Conservation (phyloP, 768 basidiomycete genomes). For the Daedaleopsis sinensis region DNA sequence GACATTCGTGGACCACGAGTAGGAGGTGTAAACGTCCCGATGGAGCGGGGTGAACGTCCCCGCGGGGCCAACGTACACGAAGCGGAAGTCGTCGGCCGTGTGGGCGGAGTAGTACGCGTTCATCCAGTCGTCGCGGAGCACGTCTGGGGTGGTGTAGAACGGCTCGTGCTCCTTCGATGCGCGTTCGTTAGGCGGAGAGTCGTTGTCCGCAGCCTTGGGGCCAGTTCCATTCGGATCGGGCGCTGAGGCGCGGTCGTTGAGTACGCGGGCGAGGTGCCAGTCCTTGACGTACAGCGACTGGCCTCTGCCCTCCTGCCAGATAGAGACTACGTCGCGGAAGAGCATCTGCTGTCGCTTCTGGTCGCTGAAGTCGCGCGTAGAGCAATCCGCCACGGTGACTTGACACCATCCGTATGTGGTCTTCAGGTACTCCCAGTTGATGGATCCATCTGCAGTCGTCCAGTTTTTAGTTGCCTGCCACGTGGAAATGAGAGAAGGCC, state of each 20-base stretch:
- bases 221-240: no score
- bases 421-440: slow-evolving; percentile 26
- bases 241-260: background rate
- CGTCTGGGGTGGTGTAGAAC: slow-evolving; percentile 31
- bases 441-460: slow-evolving; percentile 7
- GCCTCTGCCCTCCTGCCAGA: slow-evolving; percentile 24
- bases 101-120: slow-evolving; percentile 31
- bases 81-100: slow-evolving; percentile 34
- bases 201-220: background rate
- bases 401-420: slow-evolving; percentile 22
- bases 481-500: slow-evolving; percentile 17
- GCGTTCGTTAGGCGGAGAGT: no score
- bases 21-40: slow-evolving; percentile 34
- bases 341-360: slow-evolving; percentile 22
- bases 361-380: slow-evolving; percentile 28
- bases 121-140: slow-evolving; percentile 36
- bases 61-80: slow-evolving; percentile 31
- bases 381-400: slow-evolving; percentile 30
- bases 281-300: slow-evolving; percentile 31
- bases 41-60: slow-evolving; percentile 34
- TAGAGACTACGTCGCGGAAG: slow-evolving; percentile 25
- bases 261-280: slow-evolving; percentile 30
- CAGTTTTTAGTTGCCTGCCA: slow-evolving; percentile 26
- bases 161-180: background rate
- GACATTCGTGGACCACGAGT: slow-evolving; percentile 35